Evolutionary conservation across 2,329 filamentous ascomycete species (phyloP), one percentile per base, ranked within the genome.

Genomic region (Rhynchosporium graminicola): DNA sequence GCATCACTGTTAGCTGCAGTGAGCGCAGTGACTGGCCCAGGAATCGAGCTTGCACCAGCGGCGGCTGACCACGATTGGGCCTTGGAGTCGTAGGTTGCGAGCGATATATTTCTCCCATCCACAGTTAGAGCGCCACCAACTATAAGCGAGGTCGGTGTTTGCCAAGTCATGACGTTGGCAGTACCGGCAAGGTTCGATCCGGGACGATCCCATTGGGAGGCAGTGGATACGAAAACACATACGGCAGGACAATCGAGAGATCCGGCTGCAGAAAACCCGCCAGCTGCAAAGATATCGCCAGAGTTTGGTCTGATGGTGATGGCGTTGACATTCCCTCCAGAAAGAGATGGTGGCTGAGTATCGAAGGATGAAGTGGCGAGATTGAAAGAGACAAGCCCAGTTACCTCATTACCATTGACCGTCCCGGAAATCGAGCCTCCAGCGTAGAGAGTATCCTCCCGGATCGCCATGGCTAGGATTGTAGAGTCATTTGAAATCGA

Each of bases 191-290:
- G 76, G 61, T 84, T 87, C 50, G 83, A 84, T 8, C 92, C 92
- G 13, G 92, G 90, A 43, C 89, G 85, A 70, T 83, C 89, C 94
- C 94, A 99, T 71, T 93, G 88, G 13, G 82, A 83, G 4, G 82
- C 81, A 7, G 84, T 79, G 2, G 87, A 85, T 72, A 89, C 87
- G 77, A 90, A 96, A 63, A 89, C 80, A 76, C 95, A 99, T 29
- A 99, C 84, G 52, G 86, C 87, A 3, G 89, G 87, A 74, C 95
- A 99, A 47, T 85, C 87, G 36, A 98, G 82, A 4, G 89, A 88
- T 33, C 95, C 95, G 20, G 92, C 95, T 38, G 84, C 85, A n/a
- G 85, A 80, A 72, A 98, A 99, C 9, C 84, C 86, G 38, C 95
- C 95, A 43, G 89, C 94, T 38, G 99, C 89, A 72, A 90, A 99